phyloP scores from a whole-genome alignment of 805 yeast species.

The Sporopachydermia quercuum region DNA sequence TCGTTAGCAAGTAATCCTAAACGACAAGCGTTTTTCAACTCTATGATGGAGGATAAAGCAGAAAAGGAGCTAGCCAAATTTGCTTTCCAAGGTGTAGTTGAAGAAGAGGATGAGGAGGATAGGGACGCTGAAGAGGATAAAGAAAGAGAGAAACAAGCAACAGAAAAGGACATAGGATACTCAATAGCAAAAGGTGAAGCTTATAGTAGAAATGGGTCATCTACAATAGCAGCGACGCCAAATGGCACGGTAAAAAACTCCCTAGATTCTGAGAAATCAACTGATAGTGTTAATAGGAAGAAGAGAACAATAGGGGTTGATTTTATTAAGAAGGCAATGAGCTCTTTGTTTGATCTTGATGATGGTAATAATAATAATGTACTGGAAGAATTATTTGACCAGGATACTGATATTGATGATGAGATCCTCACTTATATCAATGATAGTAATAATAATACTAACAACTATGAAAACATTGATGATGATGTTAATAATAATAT shows the following conservation, averaged over 20 bases:
- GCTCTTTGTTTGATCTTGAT: not conserved
- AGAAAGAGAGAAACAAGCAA: not conserved
- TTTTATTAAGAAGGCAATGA: not conserved
- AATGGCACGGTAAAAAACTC: not conserved
- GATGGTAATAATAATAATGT: too few species aligned
- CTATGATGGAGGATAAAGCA: constrained; percentile 34
- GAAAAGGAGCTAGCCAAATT: constrained; percentile 4
- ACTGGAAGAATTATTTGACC: not conserved
- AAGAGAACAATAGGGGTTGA: not conserved
- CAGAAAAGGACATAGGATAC: not conserved
- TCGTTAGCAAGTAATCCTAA: constrained; percentile 36
- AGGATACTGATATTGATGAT: not conserved
- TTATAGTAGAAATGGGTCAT: not conserved
- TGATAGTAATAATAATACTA: not conserved
- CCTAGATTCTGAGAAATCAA: too few species aligned
- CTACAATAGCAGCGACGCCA: not conserved
- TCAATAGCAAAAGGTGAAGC: not conserved
- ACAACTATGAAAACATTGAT: not conserved
- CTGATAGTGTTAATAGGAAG: too few species aligned
- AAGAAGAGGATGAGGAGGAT: not conserved
- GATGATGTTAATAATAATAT: not conserved
- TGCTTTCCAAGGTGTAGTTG: too few species aligned
- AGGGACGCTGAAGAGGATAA: not conserved
- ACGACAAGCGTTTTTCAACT: constrained; percentile 51
- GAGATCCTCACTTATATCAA: not conserved